Evolutionary conservation across 768 basidiomycete genomes (phyloP), one percentile per base, ranked within the genome.

Genomic region (Pisolithus tinctorius): DNA sequence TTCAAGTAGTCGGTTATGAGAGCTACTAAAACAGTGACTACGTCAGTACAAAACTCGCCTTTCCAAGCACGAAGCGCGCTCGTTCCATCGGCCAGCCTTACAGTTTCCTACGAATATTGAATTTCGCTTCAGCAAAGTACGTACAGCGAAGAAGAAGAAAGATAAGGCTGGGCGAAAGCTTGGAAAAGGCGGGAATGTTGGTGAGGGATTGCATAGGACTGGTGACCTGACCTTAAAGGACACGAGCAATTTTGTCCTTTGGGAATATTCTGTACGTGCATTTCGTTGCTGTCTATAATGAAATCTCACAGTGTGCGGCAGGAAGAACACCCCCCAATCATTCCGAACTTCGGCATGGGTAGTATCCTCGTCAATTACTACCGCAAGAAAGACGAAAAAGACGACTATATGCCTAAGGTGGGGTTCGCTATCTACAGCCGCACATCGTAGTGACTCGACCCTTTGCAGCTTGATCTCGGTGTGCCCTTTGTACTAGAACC

Each of bases 261-360:
- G 91, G 83, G 96, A 99, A 69, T 98, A 92, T 65, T 96, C 95
- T 54, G 93, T 93, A 55, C 55, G 86, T 70, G 17, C 14, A 10
- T 47, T 29, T 2, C 16, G 23, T 45, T n/a, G n/a, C 42, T 47
- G 42, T 36, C 11, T 23, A 45, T 27, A 41, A 16, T 36, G 48
- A 23, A 25, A 41, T 47, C 51, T 52, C 55, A 55, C 51, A 54
- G 25, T 58, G 27, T 56, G 14, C 51, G 43, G 38, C 62, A 95
- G 93, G 96, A 99, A 72, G 95, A 99, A 60, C 90, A 96, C 65
- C 95, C 96, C 3, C 91, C 94, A 3, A 93, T 97, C 48, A 79
- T 95, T 63, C 87, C 89, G 10, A 93, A 93, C 63, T 94, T 95
- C 60, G 96, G 95, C 27, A 99, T 98, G 96, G 96, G 95, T 8